Evolutionary conservation across 2,329 filamentous ascomycete species (phyloP).

Genomic region (Penicillium janthinellum): DNA sequence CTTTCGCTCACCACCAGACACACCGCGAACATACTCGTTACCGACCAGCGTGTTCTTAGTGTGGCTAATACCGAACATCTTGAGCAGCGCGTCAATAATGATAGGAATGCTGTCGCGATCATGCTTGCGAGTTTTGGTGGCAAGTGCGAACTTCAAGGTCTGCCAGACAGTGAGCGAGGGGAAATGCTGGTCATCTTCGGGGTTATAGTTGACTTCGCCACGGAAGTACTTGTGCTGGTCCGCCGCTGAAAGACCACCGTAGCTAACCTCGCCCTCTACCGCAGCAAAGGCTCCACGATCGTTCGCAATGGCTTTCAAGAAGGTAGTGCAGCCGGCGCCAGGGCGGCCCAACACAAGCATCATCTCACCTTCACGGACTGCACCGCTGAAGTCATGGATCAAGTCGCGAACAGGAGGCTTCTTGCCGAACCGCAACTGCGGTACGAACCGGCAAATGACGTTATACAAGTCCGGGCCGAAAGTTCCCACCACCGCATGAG

Average conservation of each 20-base stretch:
- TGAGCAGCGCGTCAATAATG: slow-evolving; percentile 69
- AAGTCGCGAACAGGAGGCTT: slow-evolving; percentile 56
- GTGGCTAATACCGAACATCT: slow-evolving; percentile 77
- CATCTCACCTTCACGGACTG: slow-evolving; percentile 63
- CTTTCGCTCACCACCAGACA: slow-evolving; percentile 79
- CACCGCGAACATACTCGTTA: slow-evolving; percentile 71
- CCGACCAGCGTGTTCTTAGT: slow-evolving; percentile 75
- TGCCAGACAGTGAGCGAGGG: slow-evolving; percentile 75
- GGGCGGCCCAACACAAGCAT: slow-evolving; percentile 73
- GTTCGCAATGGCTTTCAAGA: slow-evolving; percentile 75
- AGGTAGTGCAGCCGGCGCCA: slow-evolving; percentile 74
- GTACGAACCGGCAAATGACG: slow-evolving; percentile 59
- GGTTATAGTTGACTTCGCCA: slow-evolving; percentile 77
- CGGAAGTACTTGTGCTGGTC: slow-evolving; percentile 69
- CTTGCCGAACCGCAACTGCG: slow-evolving; percentile 52
- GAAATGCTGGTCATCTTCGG: slow-evolving; percentile 75
- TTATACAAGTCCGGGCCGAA: slow-evolving; percentile 79
- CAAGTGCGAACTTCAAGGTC: slow-evolving; percentile 72
- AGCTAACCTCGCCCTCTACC: slow-evolving; percentile 70
- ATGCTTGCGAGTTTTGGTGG: slow-evolving; percentile 72
- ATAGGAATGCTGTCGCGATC: slow-evolving; percentile 65
- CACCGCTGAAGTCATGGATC: slow-evolving; percentile 68
- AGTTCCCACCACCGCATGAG: slow-evolving; percentile 72
- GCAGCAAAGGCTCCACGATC: slow-evolving; percentile 65
- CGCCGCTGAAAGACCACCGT: slow-evolving; percentile 69